Conservation (phyloP, 2,329 filamentous ascomycete species). For the Orbilia blumenaviensis region DNA sequence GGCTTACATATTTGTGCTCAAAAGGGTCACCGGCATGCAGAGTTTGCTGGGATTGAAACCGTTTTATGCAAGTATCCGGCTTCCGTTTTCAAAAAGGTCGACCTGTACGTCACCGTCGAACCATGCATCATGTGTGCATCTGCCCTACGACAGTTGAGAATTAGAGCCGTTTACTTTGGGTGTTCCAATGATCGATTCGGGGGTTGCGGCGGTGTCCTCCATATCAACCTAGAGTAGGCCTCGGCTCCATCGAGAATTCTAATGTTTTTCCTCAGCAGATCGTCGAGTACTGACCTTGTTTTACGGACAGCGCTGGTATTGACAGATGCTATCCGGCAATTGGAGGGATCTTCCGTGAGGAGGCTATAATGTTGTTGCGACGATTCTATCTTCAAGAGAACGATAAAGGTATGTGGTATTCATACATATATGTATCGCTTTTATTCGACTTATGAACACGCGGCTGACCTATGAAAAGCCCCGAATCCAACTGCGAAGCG, state of each 20-base stretch:
- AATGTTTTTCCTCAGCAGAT: neutral
- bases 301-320: conserved; percentile 71
- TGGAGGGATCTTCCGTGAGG: conserved; percentile 77
- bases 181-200: conserved; percentile 97
- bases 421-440: neutral
- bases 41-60: conserved; percentile 84
- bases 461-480: conserved; percentile 26
- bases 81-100: conserved; percentile 75
- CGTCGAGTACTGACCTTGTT: neutral
- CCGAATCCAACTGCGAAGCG: conserved; percentile 57
- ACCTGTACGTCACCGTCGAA: conserved; percentile 96
- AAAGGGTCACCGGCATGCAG: conserved; percentile 91
- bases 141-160: conserved; percentile 83
- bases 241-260: neutral
- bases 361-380: conserved; percentile 89
- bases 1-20: neutral
- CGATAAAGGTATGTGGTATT: conserved; percentile 73
- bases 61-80: conserved; percentile 73
- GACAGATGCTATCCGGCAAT: conserved; percentile 70
- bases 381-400: conserved; percentile 99
- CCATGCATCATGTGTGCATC: conserved; percentile 99
- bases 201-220: conserved; percentile 91
- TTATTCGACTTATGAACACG: neutral
- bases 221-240: conserved; percentile 75
- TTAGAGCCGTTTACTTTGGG: conserved; percentile 91